phyloP scores from a whole-genome alignment of 192 early-diverging fungal species.

The Entophlyctis helioformis region DNA sequence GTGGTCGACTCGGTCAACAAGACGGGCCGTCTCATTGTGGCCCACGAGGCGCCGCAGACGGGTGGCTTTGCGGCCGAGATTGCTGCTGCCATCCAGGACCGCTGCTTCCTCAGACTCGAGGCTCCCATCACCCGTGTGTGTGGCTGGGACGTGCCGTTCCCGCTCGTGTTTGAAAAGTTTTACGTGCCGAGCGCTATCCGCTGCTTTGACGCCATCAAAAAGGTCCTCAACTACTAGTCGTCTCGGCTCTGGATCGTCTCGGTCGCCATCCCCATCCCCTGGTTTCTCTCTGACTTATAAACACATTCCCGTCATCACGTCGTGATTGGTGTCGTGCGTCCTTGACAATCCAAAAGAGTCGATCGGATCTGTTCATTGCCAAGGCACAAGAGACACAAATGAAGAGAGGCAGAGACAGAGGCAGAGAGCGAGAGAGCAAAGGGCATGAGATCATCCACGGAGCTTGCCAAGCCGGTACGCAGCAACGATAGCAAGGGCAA shows the following conservation, averaged over 20 bases:
- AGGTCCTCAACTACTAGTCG: conserved; percentile 52
- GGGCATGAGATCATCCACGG: no score
- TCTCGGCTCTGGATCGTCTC: background rate
- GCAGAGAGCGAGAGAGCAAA: no score
- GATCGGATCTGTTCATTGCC: no score
- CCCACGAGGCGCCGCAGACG: conserved; percentile 88
- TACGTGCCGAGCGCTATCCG: conserved; percentile 81
- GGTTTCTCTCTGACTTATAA: no score
- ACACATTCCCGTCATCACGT: no score
- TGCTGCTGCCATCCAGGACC: conserved; percentile 74
- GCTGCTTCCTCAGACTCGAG: conserved; percentile 84
- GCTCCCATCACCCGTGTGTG: conserved; percentile 83
- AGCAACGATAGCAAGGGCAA: no score
- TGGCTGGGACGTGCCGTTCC: conserved; percentile 85
- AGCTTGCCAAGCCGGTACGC: no score
- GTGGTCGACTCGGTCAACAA: conserved; percentile 82
- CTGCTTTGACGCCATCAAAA: conserved; percentile 79
- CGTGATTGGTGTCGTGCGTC: no score
- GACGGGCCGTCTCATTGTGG: conserved; percentile 82
- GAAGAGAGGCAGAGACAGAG: no score
- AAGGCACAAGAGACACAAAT: no score
- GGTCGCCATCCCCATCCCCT: no score
- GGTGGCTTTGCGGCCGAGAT: conserved; percentile 88
- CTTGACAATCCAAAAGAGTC: no score
- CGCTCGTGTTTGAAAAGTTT: conserved; percentile 84